Percentiles rank a stretch among this genome's conserved stretches.
phyloP scores from a whole-genome alignment of 257 asterid species.

The Solanum medicagineum region DNA sequence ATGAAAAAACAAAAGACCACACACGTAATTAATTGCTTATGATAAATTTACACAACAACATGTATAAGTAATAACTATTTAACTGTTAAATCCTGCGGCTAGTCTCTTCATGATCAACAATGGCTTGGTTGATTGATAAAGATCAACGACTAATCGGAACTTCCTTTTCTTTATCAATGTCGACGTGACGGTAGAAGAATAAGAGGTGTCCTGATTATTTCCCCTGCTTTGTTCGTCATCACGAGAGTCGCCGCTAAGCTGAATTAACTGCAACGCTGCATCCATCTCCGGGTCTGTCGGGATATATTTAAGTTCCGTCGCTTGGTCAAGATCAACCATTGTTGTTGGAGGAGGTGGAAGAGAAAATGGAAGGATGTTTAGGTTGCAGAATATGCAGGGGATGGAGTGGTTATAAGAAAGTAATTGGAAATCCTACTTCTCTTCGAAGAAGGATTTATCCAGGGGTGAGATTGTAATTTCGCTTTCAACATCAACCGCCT shows the following conservation, averaged over 20 bases:
- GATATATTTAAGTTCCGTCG: neutral
- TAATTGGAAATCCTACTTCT: neutral
- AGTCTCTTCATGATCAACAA: neutral
- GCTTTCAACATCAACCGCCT: neutral
- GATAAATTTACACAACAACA: neutral
- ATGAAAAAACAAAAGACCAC: neutral
- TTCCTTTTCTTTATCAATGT: neutral
- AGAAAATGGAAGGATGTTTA: neutral
- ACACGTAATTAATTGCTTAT: neutral
- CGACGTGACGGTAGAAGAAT: neutral
- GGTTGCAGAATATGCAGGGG: neutral
- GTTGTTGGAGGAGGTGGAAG: neutral
- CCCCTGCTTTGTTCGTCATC: neutral
- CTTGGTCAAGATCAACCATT: neutral
- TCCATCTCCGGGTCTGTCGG: conserved; percentile 11
- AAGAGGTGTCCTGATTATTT: neutral
- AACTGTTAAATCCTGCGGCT: neutral
- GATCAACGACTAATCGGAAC: neutral
- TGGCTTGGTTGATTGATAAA: neutral
- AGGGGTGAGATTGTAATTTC: neutral
- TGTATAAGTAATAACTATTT: neutral
- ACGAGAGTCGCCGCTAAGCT: conserved; percentile 15
- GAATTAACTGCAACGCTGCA: conserved; percentile 23
- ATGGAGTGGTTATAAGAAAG: neutral
- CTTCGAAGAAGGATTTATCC: neutral